Base-by-base conservation (phyloP, 306 rosid genomes). In the Chamaecrista fasciculata region DNA sequence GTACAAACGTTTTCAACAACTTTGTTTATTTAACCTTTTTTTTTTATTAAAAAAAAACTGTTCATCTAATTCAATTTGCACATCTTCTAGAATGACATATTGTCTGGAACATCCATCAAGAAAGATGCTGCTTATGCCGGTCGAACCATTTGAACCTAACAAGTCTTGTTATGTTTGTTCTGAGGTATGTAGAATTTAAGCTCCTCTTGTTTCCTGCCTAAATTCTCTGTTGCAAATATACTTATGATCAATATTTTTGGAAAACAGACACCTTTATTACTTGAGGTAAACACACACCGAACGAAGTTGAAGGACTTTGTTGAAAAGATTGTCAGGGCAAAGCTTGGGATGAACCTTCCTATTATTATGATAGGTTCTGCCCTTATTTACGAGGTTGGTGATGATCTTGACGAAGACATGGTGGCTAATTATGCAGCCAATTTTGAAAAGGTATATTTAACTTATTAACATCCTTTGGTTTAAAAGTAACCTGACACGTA, bases 121-220 rank as follows among this genome's bases (percentile, higher is more conserved):
- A 80, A 93, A 86, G 81, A 77, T 86, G 88, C 78, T 93, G 73
- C 90, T 93, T 66, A 90, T 93, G 97, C 98, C 98, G 1, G 97
- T 93, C 82, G 96, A 86, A 73, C 98, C 96, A 64, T 87, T 87
- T 85, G 96, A 90, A 67, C 91, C 96, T 29, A 90, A 87, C 77
- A 86, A 86, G 73, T 86, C 96, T 24, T 93, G 98, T 77, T 93
- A 93, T 75, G 98, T 93, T 71, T 93, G 98, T 76, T 93, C 98
- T 4, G 98, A 90, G 96, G 98, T 82, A 74, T 66, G 62, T 15
- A 44, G 6, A 60, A 28, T 72, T 19, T 16, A 40, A 16, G 33
- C 31, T 55, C 26, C 31, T 57, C 25, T 55, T 23, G 10, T 53
- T 29, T 50, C 4, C 25, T 44, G n/a, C 80, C 28, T 36, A 20